These are phyloP conservation scores for Excoecaria cochinchinensis DNA, from an alignment of 345 rosid genomes.

Conservation along the genomic window DNA sequence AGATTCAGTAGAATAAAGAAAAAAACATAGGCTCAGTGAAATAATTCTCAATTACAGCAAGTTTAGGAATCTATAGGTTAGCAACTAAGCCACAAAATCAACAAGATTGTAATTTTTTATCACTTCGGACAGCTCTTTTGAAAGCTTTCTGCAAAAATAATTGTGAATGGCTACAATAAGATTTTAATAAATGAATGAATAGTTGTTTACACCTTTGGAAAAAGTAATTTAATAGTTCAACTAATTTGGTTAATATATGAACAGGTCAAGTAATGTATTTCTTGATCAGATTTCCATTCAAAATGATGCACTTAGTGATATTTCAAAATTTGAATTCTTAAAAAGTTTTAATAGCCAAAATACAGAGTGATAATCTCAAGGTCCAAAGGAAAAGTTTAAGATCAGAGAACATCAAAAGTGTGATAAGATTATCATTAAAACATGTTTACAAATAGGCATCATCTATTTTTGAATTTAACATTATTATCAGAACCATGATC, in stretches of 20 bases:
- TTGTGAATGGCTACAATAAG: slow-evolving; percentile 10
- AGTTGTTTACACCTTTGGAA: too few relatives aligned
- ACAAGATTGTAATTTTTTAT: slow-evolving; percentile 70
- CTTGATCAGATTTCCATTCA: background rate
- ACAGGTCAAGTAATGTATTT: background rate
- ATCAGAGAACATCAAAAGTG: background rate
- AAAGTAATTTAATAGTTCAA: too few relatives aligned
- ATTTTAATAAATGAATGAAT: too few relatives aligned
- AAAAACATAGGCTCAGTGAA: too few relatives aligned
- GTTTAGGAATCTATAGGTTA: background rate
- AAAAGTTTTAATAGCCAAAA: background rate
- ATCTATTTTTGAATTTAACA: background rate
- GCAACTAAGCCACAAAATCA: slow-evolving; percentile 53
- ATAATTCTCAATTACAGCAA: too few relatives aligned
- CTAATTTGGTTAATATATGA: background rate
- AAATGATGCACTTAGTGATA: background rate
- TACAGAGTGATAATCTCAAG: background rate
- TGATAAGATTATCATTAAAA: background rate
- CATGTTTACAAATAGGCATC: background rate
- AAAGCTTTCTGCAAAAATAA: slow-evolving; percentile 64
- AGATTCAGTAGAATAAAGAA: too few relatives aligned
- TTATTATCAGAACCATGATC: background rate
- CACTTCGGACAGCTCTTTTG: slow-evolving; percentile 68
- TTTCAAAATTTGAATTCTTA: background rate
- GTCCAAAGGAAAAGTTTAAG: background rate